phyloP scores from a whole-genome alignment of 768 basidiomycete genomes.

The Cystofilobasidium bisporidii region DNA sequence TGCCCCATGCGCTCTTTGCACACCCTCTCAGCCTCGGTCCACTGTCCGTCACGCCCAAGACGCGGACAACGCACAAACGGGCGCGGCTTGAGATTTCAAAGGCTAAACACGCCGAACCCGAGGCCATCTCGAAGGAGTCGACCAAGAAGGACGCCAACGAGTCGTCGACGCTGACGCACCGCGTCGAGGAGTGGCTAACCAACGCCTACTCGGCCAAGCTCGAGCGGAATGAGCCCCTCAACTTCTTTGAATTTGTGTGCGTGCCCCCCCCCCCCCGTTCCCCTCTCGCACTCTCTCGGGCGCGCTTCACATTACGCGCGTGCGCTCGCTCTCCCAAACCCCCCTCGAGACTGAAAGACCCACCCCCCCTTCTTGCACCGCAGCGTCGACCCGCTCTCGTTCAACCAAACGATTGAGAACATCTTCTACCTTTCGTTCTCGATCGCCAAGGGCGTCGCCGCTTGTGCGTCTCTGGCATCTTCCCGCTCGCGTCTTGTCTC shows the following conservation, averaged over 20 bases:
- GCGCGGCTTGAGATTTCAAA: conserved; percentile 54
- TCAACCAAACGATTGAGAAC: conserved; percentile 92
- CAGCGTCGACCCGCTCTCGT: conserved; percentile 71
- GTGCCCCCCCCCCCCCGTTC: too few species aligned
- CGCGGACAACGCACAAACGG: conserved; percentile 53
- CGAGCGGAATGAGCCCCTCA: conserved; percentile 44
- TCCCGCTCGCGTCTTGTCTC: neutral
- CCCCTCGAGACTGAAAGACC: neutral
- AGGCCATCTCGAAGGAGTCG: conserved; percentile 60
- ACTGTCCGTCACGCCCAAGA: conserved; percentile 73
- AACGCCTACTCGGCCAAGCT: conserved; percentile 36
- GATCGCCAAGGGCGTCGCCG: conserved; percentile 60
- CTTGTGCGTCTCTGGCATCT: conserved; percentile 25
- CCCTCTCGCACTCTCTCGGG: too few species aligned
- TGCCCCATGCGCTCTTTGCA: conserved; percentile 51
- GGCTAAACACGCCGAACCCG: conserved; percentile 49
- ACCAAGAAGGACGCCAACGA: conserved; percentile 53
- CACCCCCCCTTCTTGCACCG: neutral
- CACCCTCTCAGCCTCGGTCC: conserved; percentile 72
- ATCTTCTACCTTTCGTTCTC: conserved; percentile 90
- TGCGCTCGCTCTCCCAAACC: too few species aligned
- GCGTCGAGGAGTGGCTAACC: conserved; percentile 58
- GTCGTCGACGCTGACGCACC: conserved; percentile 61
- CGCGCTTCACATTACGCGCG: too few species aligned
- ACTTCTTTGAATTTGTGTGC: conserved; percentile 68